Evolutionary conservation across 306 rosid genomes (phyloP).

Genomic region (Crotalaria pallida): DNA sequence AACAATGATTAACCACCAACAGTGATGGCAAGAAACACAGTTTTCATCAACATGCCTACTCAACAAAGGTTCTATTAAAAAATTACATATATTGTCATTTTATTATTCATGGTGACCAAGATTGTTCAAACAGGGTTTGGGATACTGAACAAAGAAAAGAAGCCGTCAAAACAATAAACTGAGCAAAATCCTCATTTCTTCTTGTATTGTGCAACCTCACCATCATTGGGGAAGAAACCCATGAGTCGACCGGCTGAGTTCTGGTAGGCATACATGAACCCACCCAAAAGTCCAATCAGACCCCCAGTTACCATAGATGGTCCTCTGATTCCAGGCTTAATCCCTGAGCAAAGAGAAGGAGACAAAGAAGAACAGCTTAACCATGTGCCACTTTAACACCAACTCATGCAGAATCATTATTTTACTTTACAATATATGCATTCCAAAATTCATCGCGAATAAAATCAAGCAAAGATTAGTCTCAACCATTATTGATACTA

Average conservation of each 20-base stretch:
- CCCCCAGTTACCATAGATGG: conserved; percentile 83
- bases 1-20: background rate
- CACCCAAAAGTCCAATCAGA: conserved; percentile 68
- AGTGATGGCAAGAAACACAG: background rate
- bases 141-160: background rate
- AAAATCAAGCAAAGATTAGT: background rate
- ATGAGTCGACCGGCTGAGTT: conserved; percentile 66
- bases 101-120: background rate
- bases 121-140: background rate
- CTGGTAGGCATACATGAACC: conserved; percentile 76
- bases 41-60: background rate
- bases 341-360: conserved; percentile 28
- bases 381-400: background rate
- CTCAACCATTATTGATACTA: background rate
- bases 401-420: background rate
- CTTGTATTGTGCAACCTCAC: conserved; percentile 63
- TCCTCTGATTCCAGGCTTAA: conserved; percentile 64
- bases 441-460: background rate
- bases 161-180: background rate
- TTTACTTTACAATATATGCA: background rate
- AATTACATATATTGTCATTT: background rate
- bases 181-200: conserved; percentile 38
- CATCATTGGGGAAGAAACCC: conserved; percentile 71
- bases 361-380: background rate
- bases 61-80: background rate